Evolutionary conservation across 305 asterid species (phyloP).

Genomic region (Fraxinus greggii): DNA sequence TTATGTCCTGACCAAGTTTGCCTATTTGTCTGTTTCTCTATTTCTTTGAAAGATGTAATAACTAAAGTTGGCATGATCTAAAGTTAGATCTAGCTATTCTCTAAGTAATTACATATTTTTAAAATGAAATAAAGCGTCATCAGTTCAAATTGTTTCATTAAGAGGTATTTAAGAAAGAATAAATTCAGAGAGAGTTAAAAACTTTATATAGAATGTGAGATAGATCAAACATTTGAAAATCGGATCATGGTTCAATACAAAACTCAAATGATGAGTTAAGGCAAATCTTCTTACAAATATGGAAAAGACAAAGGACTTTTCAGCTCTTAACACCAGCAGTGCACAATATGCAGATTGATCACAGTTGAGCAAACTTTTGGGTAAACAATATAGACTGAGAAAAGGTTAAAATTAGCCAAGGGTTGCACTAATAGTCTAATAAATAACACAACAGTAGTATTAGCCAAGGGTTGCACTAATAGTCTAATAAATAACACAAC

Average conservation of each 20-base stretch:
- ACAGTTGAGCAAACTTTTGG: slow-evolving; percentile 1
- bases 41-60: neutral
- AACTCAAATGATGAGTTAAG: neutral
- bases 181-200: neutral
- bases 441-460: neutral
- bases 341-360: slow-evolving; percentile 5
- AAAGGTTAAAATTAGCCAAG: slow-evolving; percentile 13
- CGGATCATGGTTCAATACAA: neutral
- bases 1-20: neutral
- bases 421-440: slow-evolving; percentile 6
- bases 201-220: neutral
- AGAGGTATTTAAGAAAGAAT: neutral
- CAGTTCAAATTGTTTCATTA: neutral
- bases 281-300: neutral
- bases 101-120: neutral
- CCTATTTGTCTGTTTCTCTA: neutral
- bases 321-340: neutral
- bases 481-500: slow-evolving; percentile 3
- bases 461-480: neutral
- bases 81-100: neutral
- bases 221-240: slow-evolving; percentile 11
- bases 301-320: slow-evolving; percentile 8
- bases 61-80: neutral
- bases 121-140: neutral
- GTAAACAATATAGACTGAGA: slow-evolving; percentile 1